A percentile compares a stretch with the other conserved stretches of the same genome.
Conservation (phyloP, 371 early-diverging fungal genomes). For the Rhizopus arrhizus region DNA sequence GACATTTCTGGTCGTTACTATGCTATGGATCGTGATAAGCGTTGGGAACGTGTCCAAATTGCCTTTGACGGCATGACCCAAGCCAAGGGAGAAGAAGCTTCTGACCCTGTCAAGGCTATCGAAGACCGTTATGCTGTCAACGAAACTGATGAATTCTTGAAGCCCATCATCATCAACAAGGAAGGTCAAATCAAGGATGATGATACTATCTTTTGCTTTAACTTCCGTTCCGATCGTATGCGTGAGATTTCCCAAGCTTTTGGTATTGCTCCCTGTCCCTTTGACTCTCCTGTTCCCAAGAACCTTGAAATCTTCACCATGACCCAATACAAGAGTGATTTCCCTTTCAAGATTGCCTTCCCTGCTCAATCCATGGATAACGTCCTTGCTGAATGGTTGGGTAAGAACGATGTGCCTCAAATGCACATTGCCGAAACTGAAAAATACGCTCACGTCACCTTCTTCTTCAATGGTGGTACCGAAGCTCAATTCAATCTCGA, state of each 20-base stretch:
- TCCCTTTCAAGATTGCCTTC: constrained; percentile 91
- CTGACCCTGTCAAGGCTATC: constrained; percentile 73
- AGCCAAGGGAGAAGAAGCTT: constrained; percentile 79
- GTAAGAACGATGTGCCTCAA: constrained; percentile 83
- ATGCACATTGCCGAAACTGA: constrained; percentile 99
- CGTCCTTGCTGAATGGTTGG: constrained; percentile 96
- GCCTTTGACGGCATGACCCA: constrained; percentile 90
- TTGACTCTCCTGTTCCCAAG: constrained; percentile 78
- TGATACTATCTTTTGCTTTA: constrained; percentile 91
- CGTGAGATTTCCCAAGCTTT: constrained; percentile 92
- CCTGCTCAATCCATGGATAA: constrained; percentile 95
- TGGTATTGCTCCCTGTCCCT: constrained; percentile 89
- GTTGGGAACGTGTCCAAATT: constrained; percentile 96
- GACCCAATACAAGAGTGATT: constrained; percentile 98
- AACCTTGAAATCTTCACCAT: constrained; percentile 88
- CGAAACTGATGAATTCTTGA: constrained; percentile 98
- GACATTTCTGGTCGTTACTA: constrained; percentile 98
- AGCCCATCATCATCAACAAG: constrained; percentile 88
- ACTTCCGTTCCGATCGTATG: constrained; percentile 99
- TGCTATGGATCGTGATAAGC: constrained; percentile 99
- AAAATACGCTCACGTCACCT: constrained; percentile 99
- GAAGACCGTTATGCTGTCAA: constrained; percentile 82
- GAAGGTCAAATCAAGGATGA: constrained; percentile 78
- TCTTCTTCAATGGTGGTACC: constrained; percentile 99
- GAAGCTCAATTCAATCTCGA: constrained; percentile 89